Percentiles rank a stretch among this genome's conserved stretches.
phyloP scores from a whole-genome alignment of 78 protist genomes.

The Dictyostelium capitatum region DNA sequence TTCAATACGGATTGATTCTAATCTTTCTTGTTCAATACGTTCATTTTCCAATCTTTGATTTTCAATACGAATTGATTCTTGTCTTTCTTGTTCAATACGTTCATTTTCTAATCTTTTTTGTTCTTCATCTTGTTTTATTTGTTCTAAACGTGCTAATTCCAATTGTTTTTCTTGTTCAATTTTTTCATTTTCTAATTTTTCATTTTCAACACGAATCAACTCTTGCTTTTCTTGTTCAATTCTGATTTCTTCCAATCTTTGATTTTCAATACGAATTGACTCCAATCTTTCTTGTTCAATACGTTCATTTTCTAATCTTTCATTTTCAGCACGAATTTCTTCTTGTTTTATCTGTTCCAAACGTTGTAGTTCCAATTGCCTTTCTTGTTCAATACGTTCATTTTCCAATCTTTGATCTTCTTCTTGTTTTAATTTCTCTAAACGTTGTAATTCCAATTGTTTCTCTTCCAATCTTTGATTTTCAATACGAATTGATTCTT shows the following conservation, averaged over 20 bases:
- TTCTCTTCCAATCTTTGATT: too few species aligned
- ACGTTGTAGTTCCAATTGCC: background rate
- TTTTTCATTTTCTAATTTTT: background rate
- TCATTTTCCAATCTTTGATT: too few species aligned
- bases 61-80: background rate
- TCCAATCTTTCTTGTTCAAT: constrained; percentile 27
- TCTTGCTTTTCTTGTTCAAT: background rate
- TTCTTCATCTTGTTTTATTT: constrained; percentile 1
- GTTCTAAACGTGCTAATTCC: background rate
- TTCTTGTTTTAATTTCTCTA: background rate
- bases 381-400: background rate
- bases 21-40: constrained; percentile 12
- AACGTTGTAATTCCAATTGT: background rate
- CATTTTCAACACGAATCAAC: background rate
- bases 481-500: background rate
- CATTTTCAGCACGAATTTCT: background rate
- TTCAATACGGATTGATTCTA: constrained; percentile 5
- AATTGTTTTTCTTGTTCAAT: background rate
- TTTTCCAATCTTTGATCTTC: constrained; percentile 33
- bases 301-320: background rate
- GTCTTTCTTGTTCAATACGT: constrained; percentile 33
- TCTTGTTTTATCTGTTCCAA: background rate
- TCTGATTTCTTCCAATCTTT: background rate
- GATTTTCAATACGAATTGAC: background rate
- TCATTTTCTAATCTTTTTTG: background rate